These are phyloP conservation scores for Rosellinia necatrix DNA, from an alignment of 2,329 filamentous ascomycete species.

Conservation along the genomic window DNA sequence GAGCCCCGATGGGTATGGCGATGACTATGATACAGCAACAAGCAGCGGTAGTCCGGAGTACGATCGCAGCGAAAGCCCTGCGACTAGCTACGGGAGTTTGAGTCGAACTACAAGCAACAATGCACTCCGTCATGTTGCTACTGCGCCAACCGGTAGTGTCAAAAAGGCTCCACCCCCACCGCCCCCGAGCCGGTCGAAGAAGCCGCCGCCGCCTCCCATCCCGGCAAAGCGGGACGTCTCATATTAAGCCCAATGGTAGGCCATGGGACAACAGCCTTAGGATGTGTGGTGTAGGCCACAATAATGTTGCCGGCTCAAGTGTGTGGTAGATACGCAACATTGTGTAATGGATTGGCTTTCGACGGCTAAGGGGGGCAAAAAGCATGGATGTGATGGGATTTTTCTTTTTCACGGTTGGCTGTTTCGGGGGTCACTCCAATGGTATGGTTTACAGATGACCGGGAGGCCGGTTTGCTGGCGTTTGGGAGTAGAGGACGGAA, in stretches of 20 bases:
- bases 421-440: background rate
- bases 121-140: conserved; percentile 27
- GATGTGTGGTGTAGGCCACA: background rate
- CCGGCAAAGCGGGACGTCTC: conserved; percentile 44
- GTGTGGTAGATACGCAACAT: too few relatives aligned
- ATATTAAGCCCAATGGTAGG: conserved; percentile 25
- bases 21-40: conserved; percentile 56
- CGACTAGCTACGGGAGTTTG: conserved; percentile 60
- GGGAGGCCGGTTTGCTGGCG: conserved; percentile 8
- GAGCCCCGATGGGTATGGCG: conserved; percentile 52
- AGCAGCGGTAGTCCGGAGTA: conserved; percentile 58
- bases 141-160: conserved; percentile 20
- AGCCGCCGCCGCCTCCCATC: conserved; percentile 59
- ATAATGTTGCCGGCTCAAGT: too few relatives aligned
- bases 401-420: background rate
- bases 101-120: conserved; percentile 51
- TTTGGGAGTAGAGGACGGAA: conserved; percentile 5
- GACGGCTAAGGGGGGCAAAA: background rate
- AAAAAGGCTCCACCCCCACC: conserved; percentile 53
- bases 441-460: background rate
- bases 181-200: conserved; percentile 55
- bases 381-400: background rate
- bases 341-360: background rate
- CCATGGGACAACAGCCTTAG: background rate
- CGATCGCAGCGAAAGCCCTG: conserved; percentile 58